phyloP scores from a whole-genome alignment of 768 basidiomycete species.

The Mycena belliarum region DNA sequence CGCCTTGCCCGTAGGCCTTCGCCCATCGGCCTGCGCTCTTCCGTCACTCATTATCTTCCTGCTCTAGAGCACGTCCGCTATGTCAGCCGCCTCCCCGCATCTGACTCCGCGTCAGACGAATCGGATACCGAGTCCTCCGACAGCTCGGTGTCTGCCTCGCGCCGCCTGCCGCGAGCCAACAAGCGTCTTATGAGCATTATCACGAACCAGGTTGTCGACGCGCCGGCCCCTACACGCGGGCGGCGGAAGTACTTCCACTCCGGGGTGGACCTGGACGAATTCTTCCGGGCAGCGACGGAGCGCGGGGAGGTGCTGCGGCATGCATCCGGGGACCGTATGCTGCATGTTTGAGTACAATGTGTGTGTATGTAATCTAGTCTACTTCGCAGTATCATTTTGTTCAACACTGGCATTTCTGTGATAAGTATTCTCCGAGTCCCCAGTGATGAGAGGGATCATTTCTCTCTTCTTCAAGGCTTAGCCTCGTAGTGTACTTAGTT shows the following conservation, averaged over 20 bases:
- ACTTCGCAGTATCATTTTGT: too few species aligned
- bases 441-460: too few species aligned
- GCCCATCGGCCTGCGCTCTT: not conserved
- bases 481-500: too few species aligned
- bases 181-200: constrained; percentile 70
- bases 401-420: too few species aligned
- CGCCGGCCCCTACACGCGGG: constrained; percentile 27
- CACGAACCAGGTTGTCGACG: constrained; percentile 59
- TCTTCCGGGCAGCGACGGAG: constrained; percentile 6
- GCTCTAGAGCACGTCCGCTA: constrained; percentile 63
- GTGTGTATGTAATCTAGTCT: too few species aligned
- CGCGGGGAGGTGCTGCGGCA: constrained; percentile 7
- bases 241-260: constrained; percentile 63
- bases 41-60: not conserved
- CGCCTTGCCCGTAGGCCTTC: constrained; percentile 27
- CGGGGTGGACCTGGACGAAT: constrained; percentile 12
- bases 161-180: constrained; percentile 20
- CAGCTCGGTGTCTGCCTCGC: constrained; percentile 20
- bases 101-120: constrained; percentile 48
- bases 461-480: too few species aligned
- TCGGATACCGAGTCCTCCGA: constrained; percentile 49
- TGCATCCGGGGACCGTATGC: not conserved
- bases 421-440: too few species aligned
- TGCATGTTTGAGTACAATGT: not conserved
- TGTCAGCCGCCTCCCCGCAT: constrained; percentile 59